These are phyloP conservation scores for Annulohypoxylon truncatum DNA, from an alignment of 2,329 filamentous ascomycete species.

Conservation along the genomic window DNA sequence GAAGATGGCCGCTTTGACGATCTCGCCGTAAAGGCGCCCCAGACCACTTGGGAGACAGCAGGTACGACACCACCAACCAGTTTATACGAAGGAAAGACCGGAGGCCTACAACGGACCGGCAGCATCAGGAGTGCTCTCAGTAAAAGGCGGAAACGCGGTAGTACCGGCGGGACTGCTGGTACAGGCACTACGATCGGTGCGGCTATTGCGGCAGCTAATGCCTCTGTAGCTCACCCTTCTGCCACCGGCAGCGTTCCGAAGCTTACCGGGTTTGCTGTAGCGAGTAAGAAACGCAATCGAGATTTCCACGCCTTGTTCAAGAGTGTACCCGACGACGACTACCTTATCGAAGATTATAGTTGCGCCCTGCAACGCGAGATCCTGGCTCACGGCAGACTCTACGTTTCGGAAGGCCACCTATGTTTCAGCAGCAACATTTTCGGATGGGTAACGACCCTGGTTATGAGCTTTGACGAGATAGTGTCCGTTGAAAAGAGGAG, in stretches of 20 bases:
- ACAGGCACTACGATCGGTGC: slow-evolving; percentile 76
- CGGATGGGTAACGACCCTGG: slow-evolving; percentile 96
- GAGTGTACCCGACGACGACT: slow-evolving; percentile 97
- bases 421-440: slow-evolving; percentile 99
- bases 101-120: slow-evolving; percentile 69
- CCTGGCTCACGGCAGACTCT: slow-evolving; percentile 89
- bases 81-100: slow-evolving; percentile 71
- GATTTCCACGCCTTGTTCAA: slow-evolving; percentile 95
- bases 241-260: slow-evolving; percentile 73
- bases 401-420: slow-evolving; percentile 96
- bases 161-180: slow-evolving; percentile 75
- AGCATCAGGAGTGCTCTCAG: slow-evolving; percentile 73
- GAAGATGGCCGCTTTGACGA: slow-evolving; percentile 55
- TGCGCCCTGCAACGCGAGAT: slow-evolving; percentile 97
- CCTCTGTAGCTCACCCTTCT: slow-evolving; percentile 73
- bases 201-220: slow-evolving; percentile 76
- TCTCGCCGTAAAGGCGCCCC: slow-evolving; percentile 55
- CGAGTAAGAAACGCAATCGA: slow-evolving; percentile 93
- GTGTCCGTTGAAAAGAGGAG: slow-evolving; percentile 97
- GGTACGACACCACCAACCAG: slow-evolving; percentile 72
- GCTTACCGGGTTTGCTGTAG: slow-evolving; percentile 93
- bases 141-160: slow-evolving; percentile 80
- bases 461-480: slow-evolving; percentile 98
- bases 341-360: slow-evolving; percentile 98
- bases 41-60: slow-evolving; percentile 63